Base-by-base conservation (phyloP, 1,284 basidiomycete genomes). In the Ceratobasidium sp. region DNA sequence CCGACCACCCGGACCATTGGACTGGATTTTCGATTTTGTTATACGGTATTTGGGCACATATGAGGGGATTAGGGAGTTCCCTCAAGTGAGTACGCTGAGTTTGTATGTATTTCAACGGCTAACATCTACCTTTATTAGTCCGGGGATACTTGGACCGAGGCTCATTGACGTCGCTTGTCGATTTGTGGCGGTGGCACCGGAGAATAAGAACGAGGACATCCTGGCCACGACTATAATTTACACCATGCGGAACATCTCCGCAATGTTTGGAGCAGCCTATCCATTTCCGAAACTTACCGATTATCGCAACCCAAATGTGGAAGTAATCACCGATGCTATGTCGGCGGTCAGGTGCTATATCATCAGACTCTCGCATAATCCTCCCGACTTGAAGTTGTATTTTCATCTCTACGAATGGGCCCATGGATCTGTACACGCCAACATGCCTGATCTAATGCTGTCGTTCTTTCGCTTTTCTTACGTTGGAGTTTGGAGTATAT, bases 391-490 rank as follows among this genome's bases (percentile, higher is more conserved):
- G 57, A 59, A 59, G 26, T n/a, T 59, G 10, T 59, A 20, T 9
- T 59, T 59, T 33, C 57, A 59, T 59, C 57, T 59, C 20, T 59
- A 33, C n/a, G 57, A 59, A 59, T 59, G 57, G 57, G 57, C 57
- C 4, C 57, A 33, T 38, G 57, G 57, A 59, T 33, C n/a, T 28
- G 28, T 59, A 15, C 57, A 59, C 38, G 26, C 57, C 38, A 20
- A 59, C n/a, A 33, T 59, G n/a, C 26, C 57, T 33, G 57, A 59
- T 12, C 20, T 59, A 33, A 59, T 66, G 64, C 17, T 66, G 64
- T 9, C 42, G 3, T 66, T 66, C 64, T 66, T 66, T 50, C 17
- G 38, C n/a, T 42, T 28, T 26, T 48, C 64, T 48, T 66, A 66
- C 46, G 44, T 28, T 28, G 46, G 64, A 15, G 6, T 66, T 28